Percentiles rank a stretch among this genome's conserved stretches.
Evolutionary conservation across 768 basidiomycete genomes (phyloP).

Genomic region (Mycena kentingensis): DNA sequence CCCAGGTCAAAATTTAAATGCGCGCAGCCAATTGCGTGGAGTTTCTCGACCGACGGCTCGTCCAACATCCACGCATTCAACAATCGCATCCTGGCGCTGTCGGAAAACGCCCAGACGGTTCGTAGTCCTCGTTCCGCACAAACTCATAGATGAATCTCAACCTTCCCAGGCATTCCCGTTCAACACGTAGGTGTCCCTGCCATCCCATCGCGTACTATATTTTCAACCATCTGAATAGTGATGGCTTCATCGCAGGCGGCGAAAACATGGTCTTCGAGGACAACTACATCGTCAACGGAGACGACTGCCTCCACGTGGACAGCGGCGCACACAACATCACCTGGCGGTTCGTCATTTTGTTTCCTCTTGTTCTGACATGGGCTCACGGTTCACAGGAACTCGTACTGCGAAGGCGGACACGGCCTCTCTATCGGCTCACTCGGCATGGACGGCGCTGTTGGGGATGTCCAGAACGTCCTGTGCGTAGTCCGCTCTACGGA

Average conservation of each 20-base stretch:
- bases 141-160: too few relatives aligned
- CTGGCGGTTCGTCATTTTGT: slow-evolving; percentile 10
- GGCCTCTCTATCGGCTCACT: slow-evolving; percentile 41
- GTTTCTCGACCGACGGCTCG: slow-evolving; percentile 35
- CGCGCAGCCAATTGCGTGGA: slow-evolving; percentile 38
- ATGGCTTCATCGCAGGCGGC: slow-evolving; percentile 27
- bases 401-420: slow-evolving; percentile 36
- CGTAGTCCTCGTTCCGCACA: too few relatives aligned
- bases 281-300: slow-evolving; percentile 41
- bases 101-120: too few relatives aligned
- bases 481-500: slow-evolving; percentile 27
- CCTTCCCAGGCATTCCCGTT: slow-evolving; percentile 34
- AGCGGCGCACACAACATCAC: slow-evolving; percentile 39
- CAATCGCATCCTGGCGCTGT: slow-evolving; percentile 38
- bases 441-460: slow-evolving; percentile 31
- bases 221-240: too few relatives aligned
- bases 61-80: slow-evolving; percentile 36
- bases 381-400: slow-evolving; percentile 26
- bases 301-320: slow-evolving; percentile 40
- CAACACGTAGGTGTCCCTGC: slow-evolving; percentile 12
- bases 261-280: slow-evolving; percentile 37
- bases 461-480: slow-evolving; percentile 38
- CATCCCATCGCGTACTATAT: background rate
- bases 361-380: slow-evolving; percentile 4
- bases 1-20: slow-evolving; percentile 1